Percentiles rank a stretch among this genome's conserved stretches.
These are phyloP conservation scores for Penicillium brasilianum DNA, from an alignment of 2,329 filamentous ascomycete species.

Conservation along the genomic window DNA sequence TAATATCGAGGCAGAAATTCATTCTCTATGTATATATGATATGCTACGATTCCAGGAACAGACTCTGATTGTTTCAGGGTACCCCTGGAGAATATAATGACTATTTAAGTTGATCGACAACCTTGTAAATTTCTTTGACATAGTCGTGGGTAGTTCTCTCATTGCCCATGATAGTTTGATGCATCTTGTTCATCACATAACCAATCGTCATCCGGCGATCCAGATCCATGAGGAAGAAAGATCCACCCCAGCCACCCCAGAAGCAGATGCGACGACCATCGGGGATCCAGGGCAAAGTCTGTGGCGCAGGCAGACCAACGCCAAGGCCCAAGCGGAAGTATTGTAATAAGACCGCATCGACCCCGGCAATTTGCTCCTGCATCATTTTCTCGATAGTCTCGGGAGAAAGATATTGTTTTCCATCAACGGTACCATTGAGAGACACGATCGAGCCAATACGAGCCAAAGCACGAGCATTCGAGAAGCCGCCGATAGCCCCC, in stretches of 20 bases:
- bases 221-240: constrained; percentile 51
- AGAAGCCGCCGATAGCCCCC: constrained; percentile 52
- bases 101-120: constrained; percentile 14
- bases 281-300: constrained; percentile 32
- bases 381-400: constrained; percentile 53
- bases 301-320: constrained; percentile 43
- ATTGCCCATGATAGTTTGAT: constrained; percentile 36
- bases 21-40: neutral
- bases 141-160: constrained; percentile 34
- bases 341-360: constrained; percentile 46
- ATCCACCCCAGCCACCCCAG: constrained; percentile 56
- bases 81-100: too few species aligned
- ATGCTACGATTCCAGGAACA: neutral
- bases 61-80: neutral
- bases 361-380: constrained; percentile 49
- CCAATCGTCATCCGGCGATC: constrained; percentile 50
- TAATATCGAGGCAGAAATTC: neutral
- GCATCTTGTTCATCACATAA: constrained; percentile 57
- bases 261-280: constrained; percentile 44
- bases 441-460: constrained; percentile 50
- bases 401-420: constrained; percentile 46
- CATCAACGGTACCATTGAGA: constrained; percentile 39
- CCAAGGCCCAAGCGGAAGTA: constrained; percentile 52
- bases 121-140: constrained; percentile 40
- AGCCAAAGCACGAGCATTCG: constrained; percentile 52